These are phyloP conservation scores for Diaporthe velutina DNA, from an alignment of 2,329 filamentous ascomycete genomes.

Conservation along the genomic window DNA sequence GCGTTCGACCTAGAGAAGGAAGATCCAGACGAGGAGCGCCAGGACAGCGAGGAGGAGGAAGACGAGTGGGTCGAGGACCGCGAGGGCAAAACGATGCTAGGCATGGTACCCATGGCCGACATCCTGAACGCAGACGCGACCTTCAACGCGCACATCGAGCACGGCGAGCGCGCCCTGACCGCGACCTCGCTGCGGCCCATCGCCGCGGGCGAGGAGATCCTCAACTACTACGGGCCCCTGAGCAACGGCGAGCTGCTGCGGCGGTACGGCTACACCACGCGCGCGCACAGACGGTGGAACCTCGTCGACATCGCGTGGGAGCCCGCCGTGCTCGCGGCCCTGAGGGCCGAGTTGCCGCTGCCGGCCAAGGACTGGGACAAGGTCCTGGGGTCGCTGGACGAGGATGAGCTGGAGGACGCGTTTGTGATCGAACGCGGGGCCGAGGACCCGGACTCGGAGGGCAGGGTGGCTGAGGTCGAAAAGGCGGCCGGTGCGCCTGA, in stretches of 20 bases:
- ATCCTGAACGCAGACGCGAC: slow-evolving; percentile 90
- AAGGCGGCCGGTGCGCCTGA: slow-evolving; percentile 59
- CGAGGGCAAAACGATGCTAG: slow-evolving; percentile 72
- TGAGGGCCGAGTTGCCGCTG: slow-evolving; percentile 54
- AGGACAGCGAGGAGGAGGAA: slow-evolving; percentile 62
- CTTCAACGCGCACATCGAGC: slow-evolving; percentile 77
- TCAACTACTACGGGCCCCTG: slow-evolving; percentile 91
- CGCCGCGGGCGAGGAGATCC: slow-evolving; percentile 78
- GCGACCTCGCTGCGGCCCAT: slow-evolving; percentile 81
- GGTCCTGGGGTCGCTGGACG: slow-evolving; percentile 55
- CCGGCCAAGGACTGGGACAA: slow-evolving; percentile 42
- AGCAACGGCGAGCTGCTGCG: slow-evolving; percentile 86
- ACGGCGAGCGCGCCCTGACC: slow-evolving; percentile 68
- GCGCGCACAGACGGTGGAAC: slow-evolving; percentile 82
- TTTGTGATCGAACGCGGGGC: slow-evolving; percentile 76
- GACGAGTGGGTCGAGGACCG: slow-evolving; percentile 77
- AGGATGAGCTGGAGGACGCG: slow-evolving; percentile 76
- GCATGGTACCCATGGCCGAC: slow-evolving; percentile 92
- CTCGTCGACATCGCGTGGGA: slow-evolving; percentile 82
- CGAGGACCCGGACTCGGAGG: slow-evolving; percentile 64
- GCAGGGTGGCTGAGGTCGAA: slow-evolving; percentile 50
- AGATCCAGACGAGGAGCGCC: slow-evolving; percentile 51
- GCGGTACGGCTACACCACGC: slow-evolving; percentile 89
- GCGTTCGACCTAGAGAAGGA: slow-evolving; percentile 82
- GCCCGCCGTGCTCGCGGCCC: slow-evolving; percentile 61